Percentiles rank a stretch among this genome's conserved stretches.
Evolutionary conservation across 306 rosid genomes (phyloP).

Genomic region (Begonia peltatifolia): DNA sequence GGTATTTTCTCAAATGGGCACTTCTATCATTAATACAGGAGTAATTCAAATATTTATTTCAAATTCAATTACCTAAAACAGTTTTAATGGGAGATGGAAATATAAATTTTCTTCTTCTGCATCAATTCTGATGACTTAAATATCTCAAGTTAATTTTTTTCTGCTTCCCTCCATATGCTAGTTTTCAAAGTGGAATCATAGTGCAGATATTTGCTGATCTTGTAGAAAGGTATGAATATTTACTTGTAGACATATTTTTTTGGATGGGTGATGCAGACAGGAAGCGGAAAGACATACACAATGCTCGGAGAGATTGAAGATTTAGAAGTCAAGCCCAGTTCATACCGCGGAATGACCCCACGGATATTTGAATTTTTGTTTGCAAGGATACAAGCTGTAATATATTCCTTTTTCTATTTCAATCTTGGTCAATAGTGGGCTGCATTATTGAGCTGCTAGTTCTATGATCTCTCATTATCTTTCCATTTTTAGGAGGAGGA

Average conservation of each 20-base stretch:
- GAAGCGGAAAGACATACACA: slow-evolving; percentile 95
- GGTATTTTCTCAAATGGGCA: slow-evolving; percentile 26
- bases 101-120: no score
- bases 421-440: slow-evolving; percentile 2
- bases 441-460: background rate
- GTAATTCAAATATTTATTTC: no score
- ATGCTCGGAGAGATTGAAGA: slow-evolving; percentile 95
- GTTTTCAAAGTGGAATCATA: no score
- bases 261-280: slow-evolving; percentile 51
- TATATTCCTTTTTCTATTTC: slow-evolving; percentile 4
- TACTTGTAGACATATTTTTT: no score
- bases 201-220: no score
- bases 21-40: no score
- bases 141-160: no score
- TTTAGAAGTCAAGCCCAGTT: slow-evolving; percentile 79
- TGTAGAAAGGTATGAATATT: no score
- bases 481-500: slow-evolving; percentile 74
- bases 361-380: slow-evolving; percentile 89
- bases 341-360: slow-evolving; percentile 89
- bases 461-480: slow-evolving; percentile 2
- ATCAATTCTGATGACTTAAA: no score
- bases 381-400: slow-evolving; percentile 98
- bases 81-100: no score
- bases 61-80: no score
- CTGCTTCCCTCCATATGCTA: no score